phyloP scores from a whole-genome alignment of 768 basidiomycete species.

The Naganishia friedmannii region DNA sequence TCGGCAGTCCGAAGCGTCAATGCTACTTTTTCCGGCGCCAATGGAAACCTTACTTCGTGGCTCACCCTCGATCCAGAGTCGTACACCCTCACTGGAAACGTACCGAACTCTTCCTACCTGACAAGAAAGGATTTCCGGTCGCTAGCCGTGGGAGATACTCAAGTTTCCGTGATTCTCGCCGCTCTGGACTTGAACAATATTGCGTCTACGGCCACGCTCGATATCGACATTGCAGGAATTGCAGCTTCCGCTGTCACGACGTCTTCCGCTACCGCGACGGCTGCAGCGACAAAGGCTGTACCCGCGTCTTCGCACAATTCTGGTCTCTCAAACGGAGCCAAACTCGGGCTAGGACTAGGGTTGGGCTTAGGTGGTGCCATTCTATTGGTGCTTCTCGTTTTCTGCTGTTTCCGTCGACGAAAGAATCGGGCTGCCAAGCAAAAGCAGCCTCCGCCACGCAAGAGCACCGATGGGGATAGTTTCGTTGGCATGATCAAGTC shows the following conservation, averaged over 20 bases:
- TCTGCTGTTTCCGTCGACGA: conserved; percentile 46
- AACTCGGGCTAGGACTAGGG: conserved; percentile 49
- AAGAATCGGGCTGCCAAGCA: conserved; percentile 24
- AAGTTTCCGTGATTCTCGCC: conserved; percentile 38
- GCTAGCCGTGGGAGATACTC: conserved; percentile 8
- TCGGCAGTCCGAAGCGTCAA: conserved; percentile 39
- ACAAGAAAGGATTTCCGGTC: conserved; percentile 9
- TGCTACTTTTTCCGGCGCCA: conserved; percentile 36
- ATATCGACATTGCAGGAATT: conserved; percentile 35
- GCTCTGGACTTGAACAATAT: conserved; percentile 27
- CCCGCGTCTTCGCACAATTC: conserved; percentile 10
- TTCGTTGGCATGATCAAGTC: conserved; percentile 46
- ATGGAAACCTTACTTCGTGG: conserved; percentile 40
- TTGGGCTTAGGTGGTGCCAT: conserved; percentile 44
- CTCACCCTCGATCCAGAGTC: conserved; percentile 40
- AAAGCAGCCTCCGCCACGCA: conserved; percentile 38
- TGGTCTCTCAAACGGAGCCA: conserved; percentile 47
- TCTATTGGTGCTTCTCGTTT: conserved; percentile 41
- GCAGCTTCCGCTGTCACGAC: conserved; percentile 34
- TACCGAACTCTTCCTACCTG: conserved; percentile 31
- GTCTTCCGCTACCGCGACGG: conserved; percentile 36
- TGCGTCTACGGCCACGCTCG: conserved; percentile 32
- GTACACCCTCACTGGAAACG: conserved; percentile 39
- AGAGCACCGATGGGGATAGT: conserved; percentile 28
- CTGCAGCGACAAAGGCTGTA: conserved; percentile 22